Percentiles rank a stretch among this genome's conserved stretches.
These are phyloP conservation scores for Syzygium jambos DNA, from an alignment of 345 rosid species.

Conservation along the genomic window DNA sequence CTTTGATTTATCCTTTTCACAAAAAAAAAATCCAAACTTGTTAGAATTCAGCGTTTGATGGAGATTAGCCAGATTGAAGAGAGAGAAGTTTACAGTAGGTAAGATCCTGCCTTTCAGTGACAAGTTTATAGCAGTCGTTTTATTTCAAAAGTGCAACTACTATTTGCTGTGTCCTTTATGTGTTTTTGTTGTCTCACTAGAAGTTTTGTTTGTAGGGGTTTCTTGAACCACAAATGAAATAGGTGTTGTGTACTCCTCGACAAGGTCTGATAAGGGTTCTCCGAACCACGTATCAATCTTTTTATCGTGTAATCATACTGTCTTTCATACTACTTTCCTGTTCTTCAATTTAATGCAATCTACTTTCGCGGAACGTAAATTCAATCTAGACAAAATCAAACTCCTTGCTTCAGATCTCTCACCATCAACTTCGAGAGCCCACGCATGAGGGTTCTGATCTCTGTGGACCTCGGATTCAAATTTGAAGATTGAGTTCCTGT, in stretches of 20 bases:
- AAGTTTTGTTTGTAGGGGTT: too few relatives aligned
- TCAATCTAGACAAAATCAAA: not conserved
- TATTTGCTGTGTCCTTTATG: too few relatives aligned
- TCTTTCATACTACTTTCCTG: not conserved
- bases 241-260: too few relatives aligned
- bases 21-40: not conserved
- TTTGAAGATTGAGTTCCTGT: not conserved
- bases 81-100: not conserved
- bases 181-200: too few relatives aligned
- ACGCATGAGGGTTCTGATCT: not conserved
- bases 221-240: too few relatives aligned
- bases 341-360: not conserved
- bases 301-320: not conserved
- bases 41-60: not conserved
- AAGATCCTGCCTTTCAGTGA: not conserved
- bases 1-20: not conserved
- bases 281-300: not conserved
- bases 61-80: not conserved
- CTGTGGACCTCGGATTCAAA: not conserved
- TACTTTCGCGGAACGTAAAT: fast-evolving
- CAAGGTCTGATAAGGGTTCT: too few relatives aligned
- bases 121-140: not conserved
- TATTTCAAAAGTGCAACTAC: not conserved
- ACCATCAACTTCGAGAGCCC: not conserved
- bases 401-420: not conserved